phyloP scores from a whole-genome alignment of 176 grass and related monocot genomes.

The Zizania latifolia region DNA sequence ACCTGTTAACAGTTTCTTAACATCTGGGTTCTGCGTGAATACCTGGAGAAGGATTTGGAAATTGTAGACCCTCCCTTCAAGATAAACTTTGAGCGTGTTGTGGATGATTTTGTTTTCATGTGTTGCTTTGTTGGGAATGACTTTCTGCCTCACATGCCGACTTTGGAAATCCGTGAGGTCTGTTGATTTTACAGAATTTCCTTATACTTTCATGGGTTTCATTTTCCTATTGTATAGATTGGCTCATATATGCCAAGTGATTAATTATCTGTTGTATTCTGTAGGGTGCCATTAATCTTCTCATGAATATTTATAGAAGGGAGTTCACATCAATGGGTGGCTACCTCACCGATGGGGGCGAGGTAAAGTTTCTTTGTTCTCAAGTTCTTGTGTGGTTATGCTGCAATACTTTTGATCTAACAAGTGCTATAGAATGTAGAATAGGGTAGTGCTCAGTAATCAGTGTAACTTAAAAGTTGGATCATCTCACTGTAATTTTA shows the following conservation, averaged over 20 bases:
- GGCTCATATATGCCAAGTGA: not conserved
- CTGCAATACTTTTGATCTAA: not conserved
- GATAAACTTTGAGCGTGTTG: conserved; percentile 84
- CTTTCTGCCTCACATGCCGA: conserved; percentile 96
- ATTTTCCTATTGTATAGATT: not conserved
- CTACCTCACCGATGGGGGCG: conserved; percentile 85
- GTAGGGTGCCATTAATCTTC: conserved; percentile 89
- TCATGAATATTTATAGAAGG: conserved; percentile 83
- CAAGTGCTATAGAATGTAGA: conserved; percentile 19
- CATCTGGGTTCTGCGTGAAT: conserved; percentile 93
- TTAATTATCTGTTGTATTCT: conserved; percentile 30
- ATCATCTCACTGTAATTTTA: not conserved
- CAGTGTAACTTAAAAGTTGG: not conserved
- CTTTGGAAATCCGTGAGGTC: conserved; percentile 98
- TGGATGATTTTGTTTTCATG: conserved; percentile 98
- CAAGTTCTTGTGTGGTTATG: conserved; percentile 24
- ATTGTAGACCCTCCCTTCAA: conserved; percentile 80
- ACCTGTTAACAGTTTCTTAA: conserved; percentile 78
- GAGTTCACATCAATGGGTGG: conserved; percentile 89
- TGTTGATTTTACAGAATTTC: conserved; percentile 8
- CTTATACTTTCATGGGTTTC: not conserved
- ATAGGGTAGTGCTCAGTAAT: not conserved
- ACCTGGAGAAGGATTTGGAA: conserved; percentile 90
- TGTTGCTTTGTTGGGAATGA: conserved; percentile 99
- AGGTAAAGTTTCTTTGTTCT: conserved; percentile 57